phyloP scores from a whole-genome alignment of 768 basidiomycete genomes.

The Sutorius australiensis region DNA sequence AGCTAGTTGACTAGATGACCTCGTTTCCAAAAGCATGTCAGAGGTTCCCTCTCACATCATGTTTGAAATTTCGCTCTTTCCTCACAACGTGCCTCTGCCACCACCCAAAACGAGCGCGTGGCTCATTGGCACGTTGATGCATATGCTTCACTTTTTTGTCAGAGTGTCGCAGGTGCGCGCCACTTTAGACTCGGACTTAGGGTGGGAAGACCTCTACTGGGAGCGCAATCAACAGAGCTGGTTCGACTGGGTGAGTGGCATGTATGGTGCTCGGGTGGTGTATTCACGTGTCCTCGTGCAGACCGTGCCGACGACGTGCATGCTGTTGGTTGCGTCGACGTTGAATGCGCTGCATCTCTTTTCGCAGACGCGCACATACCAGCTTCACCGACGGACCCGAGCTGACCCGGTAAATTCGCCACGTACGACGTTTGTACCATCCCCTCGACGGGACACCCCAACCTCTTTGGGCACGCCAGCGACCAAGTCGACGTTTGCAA shows the following conservation, averaged over 20 bases:
- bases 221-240: constrained; percentile 61
- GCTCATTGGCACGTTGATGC: constrained; percentile 60
- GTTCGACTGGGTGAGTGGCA: constrained; percentile 72
- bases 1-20: constrained; percentile 11
- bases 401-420: constrained; percentile 66
- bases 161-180: constrained; percentile 54
- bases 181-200: constrained; percentile 62
- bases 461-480: constrained; percentile 33
- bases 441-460: constrained; percentile 25
- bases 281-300: constrained; percentile 28
- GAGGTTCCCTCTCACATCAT: constrained; percentile 67
- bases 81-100: constrained; percentile 76
- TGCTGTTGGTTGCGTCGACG: constrained; percentile 52
- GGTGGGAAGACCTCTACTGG: constrained; percentile 76
- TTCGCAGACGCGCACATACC: constrained; percentile 65
- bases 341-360: constrained; percentile 66
- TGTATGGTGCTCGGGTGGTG: constrained; percentile 7
- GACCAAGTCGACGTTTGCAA: constrained; percentile 41
- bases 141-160: constrained; percentile 64
- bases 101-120: constrained; percentile 61
- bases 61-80: constrained; percentile 79
- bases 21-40: constrained; percentile 44
- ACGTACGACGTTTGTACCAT: constrained; percentile 63
- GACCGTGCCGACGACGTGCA: constrained; percentile 61
- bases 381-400: constrained; percentile 51